Conservation (phyloP, 2,329 filamentous ascomycete genomes). For the Gaeumannomyces sp. region DNA sequence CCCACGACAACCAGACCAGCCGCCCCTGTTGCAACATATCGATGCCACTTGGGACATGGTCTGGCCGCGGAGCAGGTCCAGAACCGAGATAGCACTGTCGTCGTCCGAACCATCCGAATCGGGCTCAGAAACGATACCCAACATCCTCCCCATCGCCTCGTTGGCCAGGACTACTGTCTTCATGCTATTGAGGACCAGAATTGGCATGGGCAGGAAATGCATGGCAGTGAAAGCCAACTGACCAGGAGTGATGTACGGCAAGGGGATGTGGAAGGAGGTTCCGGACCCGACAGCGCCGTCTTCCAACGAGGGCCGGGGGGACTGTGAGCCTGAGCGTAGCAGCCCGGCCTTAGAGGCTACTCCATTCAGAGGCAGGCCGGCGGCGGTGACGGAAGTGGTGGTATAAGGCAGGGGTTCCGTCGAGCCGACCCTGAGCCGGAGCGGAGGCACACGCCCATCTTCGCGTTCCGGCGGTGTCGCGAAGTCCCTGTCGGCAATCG, state of each 20-base stretch:
- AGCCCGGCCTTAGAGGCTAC: neutral
- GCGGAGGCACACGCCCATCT: neutral
- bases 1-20: constrained; percentile 54
- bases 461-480: neutral
- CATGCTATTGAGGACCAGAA: constrained; percentile 59
- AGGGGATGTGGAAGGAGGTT: constrained; percentile 32
- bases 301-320: neutral
- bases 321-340: neutral
- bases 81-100: constrained; percentile 37
- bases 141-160: constrained; percentile 64
- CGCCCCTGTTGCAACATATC: constrained; percentile 65
- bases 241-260: constrained; percentile 42
- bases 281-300: constrained; percentile 8
- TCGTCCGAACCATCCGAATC: constrained; percentile 30
- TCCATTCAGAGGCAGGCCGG: neutral
- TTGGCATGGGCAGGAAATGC: constrained; percentile 67
- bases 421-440: neutral
- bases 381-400: neutral
- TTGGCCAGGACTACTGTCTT: constrained; percentile 71
- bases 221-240: constrained; percentile 61
- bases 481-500: neutral
- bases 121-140: constrained; percentile 49
- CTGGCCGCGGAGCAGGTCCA: constrained; percentile 58
- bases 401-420: neutral
- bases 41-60: constrained; percentile 65